Conservation (phyloP, 306 rosid species). For the Vicia sativa region DNA sequence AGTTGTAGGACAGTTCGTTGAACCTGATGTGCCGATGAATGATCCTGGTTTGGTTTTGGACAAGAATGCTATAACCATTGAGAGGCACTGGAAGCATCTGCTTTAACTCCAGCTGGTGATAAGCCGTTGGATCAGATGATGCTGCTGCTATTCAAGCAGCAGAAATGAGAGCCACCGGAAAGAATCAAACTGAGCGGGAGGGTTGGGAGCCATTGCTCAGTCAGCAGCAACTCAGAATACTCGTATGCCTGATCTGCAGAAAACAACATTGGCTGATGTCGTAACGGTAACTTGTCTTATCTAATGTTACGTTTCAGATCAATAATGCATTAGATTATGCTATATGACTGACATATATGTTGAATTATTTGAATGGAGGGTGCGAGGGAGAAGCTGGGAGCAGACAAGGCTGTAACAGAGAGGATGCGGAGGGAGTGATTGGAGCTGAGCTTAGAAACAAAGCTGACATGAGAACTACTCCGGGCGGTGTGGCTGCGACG, state of each 20-base stretch:
- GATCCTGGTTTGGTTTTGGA: conserved; percentile 42
- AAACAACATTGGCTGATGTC: conserved; percentile 49
- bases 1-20: conserved; percentile 57
- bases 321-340: no score
- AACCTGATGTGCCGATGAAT: conserved; percentile 25
- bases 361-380: conserved; percentile 33
- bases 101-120: conserved; percentile 35
- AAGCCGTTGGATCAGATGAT: conserved; percentile 55
- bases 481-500: conserved; percentile 65
- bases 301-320: no score
- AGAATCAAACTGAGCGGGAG: conserved; percentile 28
- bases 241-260: conserved; percentile 27
- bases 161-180: conserved; percentile 53
- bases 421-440: conserved; percentile 66
- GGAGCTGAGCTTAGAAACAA: conserved; percentile 69
- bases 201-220: conserved; percentile 54
- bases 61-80: conserved; percentile 51
- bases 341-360: neutral
- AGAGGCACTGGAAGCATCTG: conserved; percentile 64
- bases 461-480: conserved; percentile 55
- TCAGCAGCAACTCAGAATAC: conserved; percentile 51
- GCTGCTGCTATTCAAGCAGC: conserved; percentile 47
- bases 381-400: conserved; percentile 42
- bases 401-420: conserved; percentile 62
- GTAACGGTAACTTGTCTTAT: conserved; percentile 37